Evolutionary conservation across 2,329 filamentous ascomycete species (phyloP).

Genomic region (Trichoderma atroviride): DNA sequence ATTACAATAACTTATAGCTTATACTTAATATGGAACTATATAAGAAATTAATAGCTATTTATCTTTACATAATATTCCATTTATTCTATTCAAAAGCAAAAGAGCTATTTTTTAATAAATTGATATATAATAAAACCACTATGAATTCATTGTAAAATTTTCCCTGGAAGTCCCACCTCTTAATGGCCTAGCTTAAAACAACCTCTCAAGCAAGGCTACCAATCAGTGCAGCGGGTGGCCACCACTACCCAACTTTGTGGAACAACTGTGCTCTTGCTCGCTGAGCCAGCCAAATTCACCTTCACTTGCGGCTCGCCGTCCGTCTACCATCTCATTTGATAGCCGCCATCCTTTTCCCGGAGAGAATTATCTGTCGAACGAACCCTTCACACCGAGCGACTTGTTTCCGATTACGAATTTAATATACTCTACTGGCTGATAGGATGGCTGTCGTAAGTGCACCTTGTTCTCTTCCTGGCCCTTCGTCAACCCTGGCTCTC

Average conservation of each 20-base stretch:
- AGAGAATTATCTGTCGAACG: constrained; percentile 24
- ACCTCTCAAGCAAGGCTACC: constrained; percentile 15
- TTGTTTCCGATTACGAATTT: constrained; percentile 20
- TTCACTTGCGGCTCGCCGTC: constrained; percentile 21
- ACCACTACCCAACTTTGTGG: constrained; percentile 14
- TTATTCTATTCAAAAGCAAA: too few relatives aligned
- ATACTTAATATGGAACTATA: too few relatives aligned
- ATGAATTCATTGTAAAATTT: not conserved
- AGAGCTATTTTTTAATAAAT: not conserved
- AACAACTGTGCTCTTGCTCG: constrained; percentile 17
- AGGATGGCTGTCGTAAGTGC: constrained; percentile 50
- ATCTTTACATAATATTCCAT: not conserved
- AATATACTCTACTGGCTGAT: constrained; percentile 37
- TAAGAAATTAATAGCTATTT: too few relatives aligned
- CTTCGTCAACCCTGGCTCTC: constrained; percentile 13
- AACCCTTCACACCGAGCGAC: constrained; percentile 1
- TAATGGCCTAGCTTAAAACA: constrained; percentile 7
- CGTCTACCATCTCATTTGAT: constrained; percentile 17
- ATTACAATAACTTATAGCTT: not conserved
- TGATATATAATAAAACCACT: not conserved
- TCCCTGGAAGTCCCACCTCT: not conserved
- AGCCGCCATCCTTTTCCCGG: constrained; percentile 8
- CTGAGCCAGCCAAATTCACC: constrained; percentile 26
- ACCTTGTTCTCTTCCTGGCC: constrained; percentile 20
- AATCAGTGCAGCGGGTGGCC: constrained; percentile 7